Evolutionary conservation across 2,329 filamentous ascomycete species (phyloP).

Genomic region (Epichloe festucae): DNA sequence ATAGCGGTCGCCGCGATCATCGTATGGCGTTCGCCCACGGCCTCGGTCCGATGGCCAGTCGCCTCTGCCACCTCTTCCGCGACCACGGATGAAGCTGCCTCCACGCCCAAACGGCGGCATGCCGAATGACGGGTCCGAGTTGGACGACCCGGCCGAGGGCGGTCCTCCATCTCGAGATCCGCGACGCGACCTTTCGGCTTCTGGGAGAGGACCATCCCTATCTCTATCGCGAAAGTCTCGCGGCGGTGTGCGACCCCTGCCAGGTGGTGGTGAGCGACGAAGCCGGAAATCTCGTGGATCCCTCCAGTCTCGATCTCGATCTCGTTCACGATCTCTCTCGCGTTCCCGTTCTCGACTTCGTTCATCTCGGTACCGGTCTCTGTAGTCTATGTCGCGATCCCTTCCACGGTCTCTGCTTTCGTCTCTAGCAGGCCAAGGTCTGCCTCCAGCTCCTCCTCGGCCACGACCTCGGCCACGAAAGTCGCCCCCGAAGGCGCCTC

Average conservation of each 20-base stretch:
- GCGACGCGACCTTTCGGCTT: slow-evolving; percentile 53
- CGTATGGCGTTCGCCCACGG: slow-evolving; percentile 43
- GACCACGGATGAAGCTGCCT: slow-evolving; percentile 41
- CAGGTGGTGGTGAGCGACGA: slow-evolving; percentile 46
- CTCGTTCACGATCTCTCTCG: slow-evolving; percentile 35
- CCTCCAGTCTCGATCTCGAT: slow-evolving; percentile 34
- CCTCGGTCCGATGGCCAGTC: slow-evolving; percentile 33
- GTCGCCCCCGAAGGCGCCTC: slow-evolving; percentile 54
- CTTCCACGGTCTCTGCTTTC: slow-evolving; percentile 45
- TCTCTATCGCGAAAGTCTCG: slow-evolving; percentile 51
- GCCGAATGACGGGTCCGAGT: slow-evolving; percentile 52
- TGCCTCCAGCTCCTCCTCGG: slow-evolving; percentile 37
- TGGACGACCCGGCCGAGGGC: slow-evolving; percentile 56
- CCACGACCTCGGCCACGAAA: slow-evolving; percentile 36
- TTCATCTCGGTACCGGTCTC: slow-evolving; percentile 5
- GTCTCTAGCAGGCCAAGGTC: slow-evolving; percentile 42
- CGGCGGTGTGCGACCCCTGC: slow-evolving; percentile 50
- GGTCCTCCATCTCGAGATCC: slow-evolving; percentile 59
- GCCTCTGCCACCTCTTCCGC: slow-evolving; percentile 32
- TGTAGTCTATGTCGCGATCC: slow-evolving; percentile 4
- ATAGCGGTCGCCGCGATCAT: slow-evolving; percentile 49
- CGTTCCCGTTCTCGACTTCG: slow-evolving; percentile 42
- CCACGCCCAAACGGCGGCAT: slow-evolving; percentile 39
- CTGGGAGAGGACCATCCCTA: slow-evolving; percentile 49
- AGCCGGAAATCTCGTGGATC: slow-evolving; percentile 25